These are phyloP conservation scores for Monosporascus ibericus DNA, from an alignment of 2,329 filamentous ascomycete genomes.

Conservation along the genomic window DNA sequence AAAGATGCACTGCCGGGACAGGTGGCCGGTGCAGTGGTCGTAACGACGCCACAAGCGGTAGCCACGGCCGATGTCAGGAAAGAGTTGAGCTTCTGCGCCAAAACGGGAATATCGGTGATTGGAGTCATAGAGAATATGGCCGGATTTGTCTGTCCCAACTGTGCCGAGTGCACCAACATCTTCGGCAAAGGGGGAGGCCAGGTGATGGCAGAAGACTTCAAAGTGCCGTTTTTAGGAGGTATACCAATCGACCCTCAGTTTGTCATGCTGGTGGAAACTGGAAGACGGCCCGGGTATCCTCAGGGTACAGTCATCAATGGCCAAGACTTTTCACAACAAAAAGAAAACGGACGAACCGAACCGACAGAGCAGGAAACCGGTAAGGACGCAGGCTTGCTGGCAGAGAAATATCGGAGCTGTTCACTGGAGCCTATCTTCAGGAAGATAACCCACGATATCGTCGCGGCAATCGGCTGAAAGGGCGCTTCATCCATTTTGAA, in stretches of 20 bases:
- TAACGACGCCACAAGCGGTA: slow-evolving; percentile 93
- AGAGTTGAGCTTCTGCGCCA: slow-evolving; percentile 87
- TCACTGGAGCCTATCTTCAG: slow-evolving; percentile 65
- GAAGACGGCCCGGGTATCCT: slow-evolving; percentile 58
- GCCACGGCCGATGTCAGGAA: slow-evolving; percentile 91
- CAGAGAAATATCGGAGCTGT: slow-evolving; percentile 68
- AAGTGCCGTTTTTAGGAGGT: slow-evolving; percentile 74
- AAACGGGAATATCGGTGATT: slow-evolving; percentile 72
- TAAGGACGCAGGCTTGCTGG: slow-evolving; percentile 43
- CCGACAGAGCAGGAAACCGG: slow-evolving; percentile 18
- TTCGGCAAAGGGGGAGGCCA: slow-evolving; percentile 88
- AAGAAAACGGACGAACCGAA: slow-evolving; percentile 20
- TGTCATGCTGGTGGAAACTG: slow-evolving; percentile 77
- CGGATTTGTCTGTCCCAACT: slow-evolving; percentile 77
- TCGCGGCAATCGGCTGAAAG: slow-evolving; percentile 29
- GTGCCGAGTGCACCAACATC: slow-evolving; percentile 82
- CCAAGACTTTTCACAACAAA: slow-evolving; percentile 40
- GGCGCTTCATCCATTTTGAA: slow-evolving; percentile 2
- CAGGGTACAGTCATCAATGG: slow-evolving; percentile 59
- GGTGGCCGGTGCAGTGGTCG: slow-evolving; percentile 82
- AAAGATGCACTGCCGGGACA: slow-evolving; percentile 57
- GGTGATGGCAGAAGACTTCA: slow-evolving; percentile 82
- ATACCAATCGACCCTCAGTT: slow-evolving; percentile 94
- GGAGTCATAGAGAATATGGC: slow-evolving; percentile 98
- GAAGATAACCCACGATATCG: slow-evolving; percentile 51